Base-by-base conservation (phyloP, 2,329 filamentous ascomycete genomes). In the Colletotrichum zoysiae region DNA sequence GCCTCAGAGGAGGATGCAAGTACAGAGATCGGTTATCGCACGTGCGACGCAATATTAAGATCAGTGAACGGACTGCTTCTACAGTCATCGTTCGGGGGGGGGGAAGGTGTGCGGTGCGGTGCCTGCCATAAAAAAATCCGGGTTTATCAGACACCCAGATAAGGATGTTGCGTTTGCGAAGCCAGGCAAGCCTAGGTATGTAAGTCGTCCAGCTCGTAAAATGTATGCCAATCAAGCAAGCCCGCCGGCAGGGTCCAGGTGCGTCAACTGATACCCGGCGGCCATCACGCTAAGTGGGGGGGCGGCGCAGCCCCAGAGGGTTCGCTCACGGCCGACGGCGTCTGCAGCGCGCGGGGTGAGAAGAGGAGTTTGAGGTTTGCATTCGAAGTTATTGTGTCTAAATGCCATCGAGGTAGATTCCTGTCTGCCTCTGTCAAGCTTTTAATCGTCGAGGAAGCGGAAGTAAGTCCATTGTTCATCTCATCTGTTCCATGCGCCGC, bases 191-290 rank as follows among this genome's bases (percentile, higher is more conserved):
- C 30, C 56, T 50, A n/a, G n/a, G n/a, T n/a, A 35, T 50, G 58
- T 38, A 48, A 50, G 58, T 35, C 42, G 18, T 33, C 35, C 8
- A 14, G 42, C 44, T 61, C 58, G 58, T 61, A 61, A 61, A 61
- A 48, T 20, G 40, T 2, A 48, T 48, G n/a, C 59, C 59, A 50
- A 50, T 62, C 53, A 56, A 14, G 11, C 53, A n/a, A 23, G 11
- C 5, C 20, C 6, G n/a, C 33, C 53, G 30, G 53, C 30, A 38
- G 53, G 20, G 33, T 16, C 5, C 30, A 56, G 16, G 57, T 35
- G 33, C 30, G 59, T 56, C 44, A 59, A 71, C 58, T 51, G 64
- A 71, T 63, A 71, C 69, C 69, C 69, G 65, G 68, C 68, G 65
- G 68, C 65, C 65, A 48, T 67, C 64, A 59, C 18, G 50, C 35